These are phyloP conservation scores for Cynanchum wilfordii DNA, from an alignment of 257 asterid genomes.

Conservation along the genomic window DNA sequence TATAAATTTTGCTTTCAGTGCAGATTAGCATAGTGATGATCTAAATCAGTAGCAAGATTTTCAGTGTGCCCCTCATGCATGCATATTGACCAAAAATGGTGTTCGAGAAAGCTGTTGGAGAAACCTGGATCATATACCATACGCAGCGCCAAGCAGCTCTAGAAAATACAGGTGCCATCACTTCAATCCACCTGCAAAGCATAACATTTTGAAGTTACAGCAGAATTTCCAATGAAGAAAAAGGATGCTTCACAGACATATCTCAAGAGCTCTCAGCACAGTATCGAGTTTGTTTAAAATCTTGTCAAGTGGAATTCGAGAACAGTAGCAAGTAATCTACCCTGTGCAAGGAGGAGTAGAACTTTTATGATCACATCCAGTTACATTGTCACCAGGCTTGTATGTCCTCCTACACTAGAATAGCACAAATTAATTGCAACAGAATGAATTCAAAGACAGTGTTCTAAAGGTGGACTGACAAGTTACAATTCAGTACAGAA, in stretches of 20 bases:
- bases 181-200: slow-evolving; percentile 77
- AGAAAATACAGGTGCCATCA: slow-evolving; percentile 94
- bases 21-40: neutral
- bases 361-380: slow-evolving; percentile 52
- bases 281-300: neutral
- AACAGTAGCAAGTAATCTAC: slow-evolving; percentile 28
- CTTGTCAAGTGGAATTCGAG: neutral
- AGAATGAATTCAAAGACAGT: neutral
- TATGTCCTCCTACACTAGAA: slow-evolving; percentile 51
- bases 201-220: neutral
- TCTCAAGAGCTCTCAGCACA: neutral
- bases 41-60: neutral
- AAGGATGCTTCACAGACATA: neutral
- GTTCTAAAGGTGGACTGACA: too few relatives aligned
- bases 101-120: slow-evolving; percentile 3
- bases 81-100: neutral
- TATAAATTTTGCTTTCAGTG: neutral
- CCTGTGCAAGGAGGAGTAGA: slow-evolving; percentile 88
- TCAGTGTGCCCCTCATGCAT: neutral
- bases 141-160: slow-evolving; percentile 81
- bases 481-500: neutral
- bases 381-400: slow-evolving; percentile 50
- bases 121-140: slow-evolving; percentile 88
- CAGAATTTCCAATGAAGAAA: neutral
- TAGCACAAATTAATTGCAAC: neutral